These are phyloP conservation scores for Coleophoma crateriformis DNA, from an alignment of 2,329 filamentous ascomycete species.

Conservation along the genomic window DNA sequence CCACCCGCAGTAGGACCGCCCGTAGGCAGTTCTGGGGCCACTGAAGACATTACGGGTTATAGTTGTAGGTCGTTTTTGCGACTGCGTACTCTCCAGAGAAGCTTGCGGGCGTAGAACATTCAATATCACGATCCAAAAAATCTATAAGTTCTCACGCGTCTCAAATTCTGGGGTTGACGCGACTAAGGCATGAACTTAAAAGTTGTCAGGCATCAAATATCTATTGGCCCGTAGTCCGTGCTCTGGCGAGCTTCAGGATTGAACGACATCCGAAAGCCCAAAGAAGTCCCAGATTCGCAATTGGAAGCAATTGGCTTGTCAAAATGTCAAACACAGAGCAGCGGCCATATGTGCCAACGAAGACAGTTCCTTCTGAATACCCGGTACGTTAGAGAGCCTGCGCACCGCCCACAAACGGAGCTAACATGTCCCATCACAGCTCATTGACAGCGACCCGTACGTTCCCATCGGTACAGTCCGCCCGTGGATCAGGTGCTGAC, in stretches of 20 bases:
- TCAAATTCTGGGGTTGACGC: neutral
- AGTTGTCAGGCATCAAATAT: constrained; percentile 1
- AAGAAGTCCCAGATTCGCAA: constrained; percentile 12
- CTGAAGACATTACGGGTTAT: constrained; percentile 8
- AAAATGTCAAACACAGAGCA: constrained; percentile 30
- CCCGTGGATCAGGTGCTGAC: constrained; percentile 2
- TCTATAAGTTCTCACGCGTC: constrained; percentile 6
- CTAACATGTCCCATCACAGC: constrained; percentile 50
- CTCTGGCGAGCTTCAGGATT: constrained; percentile 1
- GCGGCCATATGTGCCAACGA: constrained; percentile 61
- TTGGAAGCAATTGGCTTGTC: constrained; percentile 21
- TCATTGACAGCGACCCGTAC: constrained; percentile 99
- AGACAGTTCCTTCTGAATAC: constrained; percentile 76
- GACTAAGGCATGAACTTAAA: neutral
- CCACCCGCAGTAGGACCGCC: constrained; percentile 24
- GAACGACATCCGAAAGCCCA: constrained; percentile 8
- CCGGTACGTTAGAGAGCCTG: constrained; percentile 58
- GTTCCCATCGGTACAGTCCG: constrained; percentile 26
- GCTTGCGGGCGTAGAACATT: neutral
- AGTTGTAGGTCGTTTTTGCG: neutral
- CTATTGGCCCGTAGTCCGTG: neutral
- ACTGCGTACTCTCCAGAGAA: neutral
- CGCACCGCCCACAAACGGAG: constrained; percentile 6
- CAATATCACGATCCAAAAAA: too few species aligned
- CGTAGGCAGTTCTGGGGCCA: constrained; percentile 14